These are phyloP conservation scores for Tetradesmus obliquus DNA, from an alignment of 139 green algal species.

Conservation along the genomic window DNA sequence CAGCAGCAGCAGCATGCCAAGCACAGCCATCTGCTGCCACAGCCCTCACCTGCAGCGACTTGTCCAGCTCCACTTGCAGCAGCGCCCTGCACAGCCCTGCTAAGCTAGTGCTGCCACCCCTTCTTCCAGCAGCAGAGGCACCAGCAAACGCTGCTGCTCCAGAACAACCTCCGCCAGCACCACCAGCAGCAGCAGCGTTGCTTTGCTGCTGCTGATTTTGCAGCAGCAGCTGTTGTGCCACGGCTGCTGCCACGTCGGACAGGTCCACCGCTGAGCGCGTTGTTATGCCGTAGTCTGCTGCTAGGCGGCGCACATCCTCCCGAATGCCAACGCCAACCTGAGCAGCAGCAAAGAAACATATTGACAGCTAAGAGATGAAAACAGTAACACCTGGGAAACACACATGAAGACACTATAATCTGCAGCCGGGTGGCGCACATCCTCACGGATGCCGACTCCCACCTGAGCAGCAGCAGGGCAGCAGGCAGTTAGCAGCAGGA, in stretches of 20 bases:
- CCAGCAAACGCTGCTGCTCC: background rate
- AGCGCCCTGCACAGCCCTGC: slow-evolving; percentile 11
- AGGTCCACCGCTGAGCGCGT: slow-evolving; percentile 13
- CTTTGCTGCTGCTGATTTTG: background rate
- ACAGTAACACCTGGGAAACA: too few species aligned
- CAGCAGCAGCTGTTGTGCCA: background rate
- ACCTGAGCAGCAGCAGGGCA: background rate
- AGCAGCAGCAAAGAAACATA: background rate
- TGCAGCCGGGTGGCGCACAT: background rate
- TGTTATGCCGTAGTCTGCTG: background rate
- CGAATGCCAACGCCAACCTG: slow-evolving; percentile 28
- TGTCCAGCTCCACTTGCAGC: background rate
- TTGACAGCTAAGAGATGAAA: background rate
- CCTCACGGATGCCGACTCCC: slow-evolving; percentile 10
- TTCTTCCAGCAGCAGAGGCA: background rate
- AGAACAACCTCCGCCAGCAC: too few species aligned
- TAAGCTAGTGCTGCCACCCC: background rate
- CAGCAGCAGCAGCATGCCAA: too few species aligned
- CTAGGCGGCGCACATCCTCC: slow-evolving; percentile 16
- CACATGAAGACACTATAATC: background rate
- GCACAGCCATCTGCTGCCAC: background rate
- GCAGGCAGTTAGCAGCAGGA: too few species aligned
- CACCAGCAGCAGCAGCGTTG: background rate
- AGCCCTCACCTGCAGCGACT: background rate
- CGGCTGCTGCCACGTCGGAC: background rate